Percentiles rank a stretch among this genome's conserved stretches.
phyloP scores from a whole-genome alignment of 2,329 filamentous ascomycete genomes.

The Sporothrix humicola region DNA sequence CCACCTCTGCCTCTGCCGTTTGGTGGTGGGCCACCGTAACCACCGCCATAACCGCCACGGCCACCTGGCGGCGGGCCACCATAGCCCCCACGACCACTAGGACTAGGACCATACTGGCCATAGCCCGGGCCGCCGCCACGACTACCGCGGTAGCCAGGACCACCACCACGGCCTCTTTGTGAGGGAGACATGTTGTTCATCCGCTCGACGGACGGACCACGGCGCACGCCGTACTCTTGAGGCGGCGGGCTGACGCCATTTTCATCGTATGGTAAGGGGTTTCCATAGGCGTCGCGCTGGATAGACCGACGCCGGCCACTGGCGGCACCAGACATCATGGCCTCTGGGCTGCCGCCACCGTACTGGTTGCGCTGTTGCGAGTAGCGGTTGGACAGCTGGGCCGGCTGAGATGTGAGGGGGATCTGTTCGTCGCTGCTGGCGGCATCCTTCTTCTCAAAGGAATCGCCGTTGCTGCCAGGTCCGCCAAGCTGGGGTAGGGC shows the following conservation, averaged over 20 bases:
- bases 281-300: constrained; percentile 68
- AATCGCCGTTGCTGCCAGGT: constrained; percentile 57
- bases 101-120: constrained; percentile 44
- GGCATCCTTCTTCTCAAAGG: constrained; percentile 70
- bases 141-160: constrained; percentile 42
- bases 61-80: constrained; percentile 43
- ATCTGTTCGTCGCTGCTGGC: constrained; percentile 71
- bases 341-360: constrained; percentile 30
- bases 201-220: constrained; percentile 55
- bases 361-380: constrained; percentile 62
- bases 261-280: constrained; percentile 55
- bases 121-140: background rate
- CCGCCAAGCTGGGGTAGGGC: constrained; percentile 64
- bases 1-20: constrained; percentile 45
- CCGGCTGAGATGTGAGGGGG: constrained; percentile 69
- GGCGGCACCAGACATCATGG: constrained; percentile 39
- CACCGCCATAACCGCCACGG: constrained; percentile 39
- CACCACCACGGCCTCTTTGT: constrained; percentile 59
- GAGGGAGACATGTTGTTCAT: constrained; percentile 48
- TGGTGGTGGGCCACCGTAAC: constrained; percentile 46
- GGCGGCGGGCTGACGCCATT: constrained; percentile 56
- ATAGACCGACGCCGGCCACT: constrained; percentile 44
- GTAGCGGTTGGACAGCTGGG: constrained; percentile 59
- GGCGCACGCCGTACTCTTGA: constrained; percentile 54
- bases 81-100: constrained; percentile 55